Evolutionary conservation across 257 asterid genomes (phyloP).

Genomic region (Nicotiana noctiflora): DNA sequence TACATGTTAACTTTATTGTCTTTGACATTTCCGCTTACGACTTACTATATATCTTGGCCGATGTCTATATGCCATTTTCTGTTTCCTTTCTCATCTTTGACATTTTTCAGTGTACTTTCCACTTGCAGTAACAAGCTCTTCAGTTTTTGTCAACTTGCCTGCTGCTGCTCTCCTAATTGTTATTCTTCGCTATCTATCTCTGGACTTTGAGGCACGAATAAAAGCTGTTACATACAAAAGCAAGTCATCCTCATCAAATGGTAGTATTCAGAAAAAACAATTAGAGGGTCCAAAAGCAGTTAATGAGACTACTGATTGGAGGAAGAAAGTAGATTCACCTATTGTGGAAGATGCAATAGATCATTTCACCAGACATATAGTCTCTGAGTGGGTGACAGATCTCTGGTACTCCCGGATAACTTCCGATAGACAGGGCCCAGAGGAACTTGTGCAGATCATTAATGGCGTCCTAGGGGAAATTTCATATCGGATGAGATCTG

Average conservation of each 20-base stretch:
- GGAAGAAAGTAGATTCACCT: slow-evolving; percentile 81
- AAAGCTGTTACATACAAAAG: slow-evolving; percentile 73
- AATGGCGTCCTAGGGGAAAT: slow-evolving; percentile 81
- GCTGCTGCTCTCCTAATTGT: slow-evolving; percentile 66
- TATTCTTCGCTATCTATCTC: slow-evolving; percentile 60
- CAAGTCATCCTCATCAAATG: slow-evolving; percentile 38
- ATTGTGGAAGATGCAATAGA: slow-evolving; percentile 90
- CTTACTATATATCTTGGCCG: background rate
- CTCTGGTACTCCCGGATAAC: slow-evolving; percentile 95
- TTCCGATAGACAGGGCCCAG: slow-evolving; percentile 84
- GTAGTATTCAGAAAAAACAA: slow-evolving; percentile 30
- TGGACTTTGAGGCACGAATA: slow-evolving; percentile 78
- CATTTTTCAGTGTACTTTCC: background rate
- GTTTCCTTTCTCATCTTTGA: background rate
- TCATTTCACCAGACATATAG: slow-evolving; percentile 72
- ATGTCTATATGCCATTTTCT: slow-evolving; percentile 2
- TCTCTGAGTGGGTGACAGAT: slow-evolving; percentile 95
- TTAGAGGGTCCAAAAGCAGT: slow-evolving; percentile 28
- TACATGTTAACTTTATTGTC: background rate
- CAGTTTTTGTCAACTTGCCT: slow-evolving; percentile 87
- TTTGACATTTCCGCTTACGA: background rate
- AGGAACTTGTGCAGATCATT: slow-evolving; percentile 82
- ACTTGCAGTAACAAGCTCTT: slow-evolving; percentile 77
- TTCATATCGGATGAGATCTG: slow-evolving; percentile 70
- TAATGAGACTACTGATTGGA: slow-evolving; percentile 66